phyloP scores from a whole-genome alignment of 352 stramenopile species.

The Globisporangium echinulatum region DNA sequence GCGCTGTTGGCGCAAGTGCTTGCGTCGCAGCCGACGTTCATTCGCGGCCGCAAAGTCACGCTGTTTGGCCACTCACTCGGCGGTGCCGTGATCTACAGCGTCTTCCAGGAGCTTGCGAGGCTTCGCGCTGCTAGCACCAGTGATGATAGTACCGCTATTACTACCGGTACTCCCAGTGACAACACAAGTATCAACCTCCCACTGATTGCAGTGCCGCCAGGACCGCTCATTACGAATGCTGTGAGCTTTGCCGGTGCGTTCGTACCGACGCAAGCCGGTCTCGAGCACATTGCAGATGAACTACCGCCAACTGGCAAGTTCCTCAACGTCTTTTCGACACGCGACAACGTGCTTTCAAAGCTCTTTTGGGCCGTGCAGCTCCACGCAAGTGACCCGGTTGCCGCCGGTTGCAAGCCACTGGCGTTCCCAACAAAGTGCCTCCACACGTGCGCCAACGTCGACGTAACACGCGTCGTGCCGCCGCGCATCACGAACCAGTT shows the following conservation, averaged over 20 bases:
- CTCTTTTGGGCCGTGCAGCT: conserved; percentile 74
- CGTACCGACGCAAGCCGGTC: conserved; percentile 27
- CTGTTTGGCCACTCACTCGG: conserved; percentile 79
- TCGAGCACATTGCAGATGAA: conserved; percentile 28
- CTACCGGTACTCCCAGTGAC: background rate
- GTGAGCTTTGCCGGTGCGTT: conserved; percentile 74
- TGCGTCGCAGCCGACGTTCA: conserved; percentile 37
- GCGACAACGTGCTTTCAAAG: conserved; percentile 65
- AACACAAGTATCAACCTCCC: background rate
- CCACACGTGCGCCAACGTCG: conserved; percentile 40
- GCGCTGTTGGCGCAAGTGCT: conserved; percentile 66
- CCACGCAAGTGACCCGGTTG: conserved; percentile 21
- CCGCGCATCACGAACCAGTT: conserved; percentile 63
- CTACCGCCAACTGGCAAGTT: conserved; percentile 42
- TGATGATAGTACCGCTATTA: background rate
- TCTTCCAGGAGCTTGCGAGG: conserved; percentile 58
- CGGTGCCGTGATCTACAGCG: conserved; percentile 65
- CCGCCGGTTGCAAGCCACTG: conserved; percentile 40
- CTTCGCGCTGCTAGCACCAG: conserved; percentile 15
- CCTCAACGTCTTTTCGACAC: conserved; percentile 75
- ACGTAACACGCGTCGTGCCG: conserved; percentile 61
- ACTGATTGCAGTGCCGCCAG: background rate
- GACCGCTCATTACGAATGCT: conserved; percentile 36
- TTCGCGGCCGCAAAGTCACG: conserved; percentile 46
- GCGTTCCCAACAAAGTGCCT: conserved; percentile 10